Conservation (phyloP, 345 rosid species). For the Geranium brycei region DNA sequence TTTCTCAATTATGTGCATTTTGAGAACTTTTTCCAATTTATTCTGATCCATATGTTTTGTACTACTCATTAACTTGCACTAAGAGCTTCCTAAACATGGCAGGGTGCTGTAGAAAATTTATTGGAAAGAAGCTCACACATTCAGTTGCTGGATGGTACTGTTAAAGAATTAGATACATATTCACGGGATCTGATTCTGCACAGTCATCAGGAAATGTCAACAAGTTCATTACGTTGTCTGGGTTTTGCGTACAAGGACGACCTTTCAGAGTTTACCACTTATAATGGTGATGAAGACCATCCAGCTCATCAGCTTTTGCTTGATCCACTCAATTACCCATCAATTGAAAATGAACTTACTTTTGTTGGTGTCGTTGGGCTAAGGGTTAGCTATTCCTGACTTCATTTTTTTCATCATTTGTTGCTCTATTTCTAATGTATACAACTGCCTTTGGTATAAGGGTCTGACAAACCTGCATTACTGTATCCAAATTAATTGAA, state of each 20-base stretch:
- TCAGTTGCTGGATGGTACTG: conserved; percentile 70
- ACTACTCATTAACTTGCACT: too few relatives aligned
- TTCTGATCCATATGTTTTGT: background rate
- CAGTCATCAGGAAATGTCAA: conserved; percentile 61
- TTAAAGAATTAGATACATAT: conserved; percentile 44
- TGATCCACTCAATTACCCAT: conserved; percentile 54
- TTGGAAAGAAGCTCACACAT: conserved; percentile 71
- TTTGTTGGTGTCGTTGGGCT: conserved; percentile 85
- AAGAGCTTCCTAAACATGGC: conserved; percentile 14
- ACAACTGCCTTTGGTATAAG: background rate
- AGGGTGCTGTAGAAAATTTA: conserved; percentile 94
- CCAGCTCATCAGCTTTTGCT: conserved; percentile 80
- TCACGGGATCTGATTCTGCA: conserved; percentile 43
- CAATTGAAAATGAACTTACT: conserved; percentile 61
- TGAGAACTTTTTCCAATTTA: background rate
- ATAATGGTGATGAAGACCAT: conserved; percentile 80
- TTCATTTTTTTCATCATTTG: background rate
- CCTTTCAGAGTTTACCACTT: conserved; percentile 44
- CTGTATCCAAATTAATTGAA: conserved; percentile 16
- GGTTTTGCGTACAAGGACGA: conserved; percentile 71
- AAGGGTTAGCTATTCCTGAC: conserved; percentile 38
- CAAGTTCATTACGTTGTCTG: conserved; percentile 67
- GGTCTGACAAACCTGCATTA: background rate
- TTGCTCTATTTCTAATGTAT: background rate
- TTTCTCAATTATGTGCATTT: background rate